Evolutionary conservation across 148 eudicot genomes (phyloP), one percentile per base, ranked within the genome.

Genomic region (Rhododendron griersonianum): DNA sequence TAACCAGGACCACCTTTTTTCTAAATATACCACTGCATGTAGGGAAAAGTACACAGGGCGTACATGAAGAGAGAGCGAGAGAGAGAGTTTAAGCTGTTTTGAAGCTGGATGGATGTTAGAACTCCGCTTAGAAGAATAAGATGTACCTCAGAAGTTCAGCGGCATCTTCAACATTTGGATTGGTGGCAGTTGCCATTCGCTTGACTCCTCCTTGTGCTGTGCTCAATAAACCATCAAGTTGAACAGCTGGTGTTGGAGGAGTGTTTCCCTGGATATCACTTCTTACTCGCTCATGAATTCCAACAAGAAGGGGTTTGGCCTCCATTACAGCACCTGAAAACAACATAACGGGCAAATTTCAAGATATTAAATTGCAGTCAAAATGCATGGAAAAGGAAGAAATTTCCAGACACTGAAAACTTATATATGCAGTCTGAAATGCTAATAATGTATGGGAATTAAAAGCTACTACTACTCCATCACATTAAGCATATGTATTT

Each of bases 201-300:
- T 91, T 93, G 80, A 55, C 91, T 35, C 90, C 88, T 81, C 81
- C 94, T 89, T 91, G 87, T 82, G 89, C 41, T 21, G 86, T 82
- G 81, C 89, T 90, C 69, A 81, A 39, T 83, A 90, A 82, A 85
- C 81, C 84, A 87, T 87, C 87, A 9, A 89, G 74, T 73, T 86
- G 91, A 84, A 74, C 53, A 61, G 94, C 84, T 76, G 91, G 78
- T 74, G 91, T 33, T 71, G 92, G 83, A 41, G 93, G 44, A 53
- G 86, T 83, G 44, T 83, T 91, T 39, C 96, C 95, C 86, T 84
- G 95, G 47, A 90, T 85, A 90, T 97, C 99, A 86, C 95, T 97
- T 91, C 99, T 93, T 39, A 97, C 99, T 87, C 99, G 91, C 88
- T 97, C 99, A 85, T 92, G 98, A 73, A 95, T 92, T 25, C 99